These are phyloP conservation scores for Malassezia obtusa DNA, from an alignment of 1,284 basidiomycete species.

Conservation along the genomic window DNA sequence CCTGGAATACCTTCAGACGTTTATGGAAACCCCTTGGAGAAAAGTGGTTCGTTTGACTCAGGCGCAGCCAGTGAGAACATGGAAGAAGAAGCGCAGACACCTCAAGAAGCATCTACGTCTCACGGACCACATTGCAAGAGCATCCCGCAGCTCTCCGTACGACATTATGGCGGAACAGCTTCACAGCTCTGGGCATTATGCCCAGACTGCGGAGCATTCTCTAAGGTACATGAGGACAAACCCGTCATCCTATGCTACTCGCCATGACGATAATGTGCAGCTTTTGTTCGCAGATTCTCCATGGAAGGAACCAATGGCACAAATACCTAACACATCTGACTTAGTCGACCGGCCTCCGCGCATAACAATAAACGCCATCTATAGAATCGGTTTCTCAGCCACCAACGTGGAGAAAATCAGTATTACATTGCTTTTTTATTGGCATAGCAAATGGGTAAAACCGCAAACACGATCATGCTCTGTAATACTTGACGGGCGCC, in stretches of 20 bases:
- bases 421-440: conserved; percentile 19
- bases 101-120: background rate
- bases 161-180: conserved; percentile 22
- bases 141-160: conserved; percentile 34
- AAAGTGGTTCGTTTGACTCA: background rate
- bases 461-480: conserved; percentile 9
- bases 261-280: background rate
- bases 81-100: background rate
- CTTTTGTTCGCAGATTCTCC: background rate
- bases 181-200: conserved; percentile 37
- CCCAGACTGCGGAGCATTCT: conserved; percentile 20
- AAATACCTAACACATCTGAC: background rate
- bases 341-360: background rate
- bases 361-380: too few species aligned
- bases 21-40: too few species aligned
- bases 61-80: background rate
- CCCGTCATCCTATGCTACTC: conserved; percentile 9
- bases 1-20: too few species aligned
- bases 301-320: background rate
- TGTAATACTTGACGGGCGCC: conserved; percentile 10
- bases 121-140: conserved; percentile 35
- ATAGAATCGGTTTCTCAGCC: background rate
- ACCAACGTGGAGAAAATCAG: background rate
- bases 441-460: conserved; percentile 2
- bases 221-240: conserved; percentile 15